Base-by-base conservation (phyloP, 2,329 filamentous ascomycete species). In the Coleophoma cylindrospora region DNA sequence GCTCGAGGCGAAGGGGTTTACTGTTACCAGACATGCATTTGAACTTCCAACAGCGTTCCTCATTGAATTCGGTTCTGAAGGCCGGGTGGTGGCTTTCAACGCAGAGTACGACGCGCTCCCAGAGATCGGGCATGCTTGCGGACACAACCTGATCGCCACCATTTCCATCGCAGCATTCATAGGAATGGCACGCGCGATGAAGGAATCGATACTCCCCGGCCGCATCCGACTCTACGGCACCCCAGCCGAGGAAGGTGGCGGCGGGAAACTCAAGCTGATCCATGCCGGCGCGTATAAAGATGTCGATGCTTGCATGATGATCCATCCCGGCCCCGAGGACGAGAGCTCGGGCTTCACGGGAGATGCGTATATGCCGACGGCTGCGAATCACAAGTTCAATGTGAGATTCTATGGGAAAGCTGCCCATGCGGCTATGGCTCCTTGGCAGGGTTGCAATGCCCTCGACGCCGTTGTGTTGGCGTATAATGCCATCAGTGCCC, bases 21-120 rank as follows among this genome's bases (percentile, higher is more conserved):
- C 58, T 0, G 73, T 79, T 7, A 73, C 65, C 7, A 69, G 71
- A 1, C 70, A 75, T 50, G 70, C 76, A 0, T 76, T 75, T 54
- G 76, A 73, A 3, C 52, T 80, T 0, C 66, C 70, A 9, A 80
- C 77, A 0, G 68, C 74, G 3, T 80, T 80, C 52, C 70, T 71
- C 40, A 71, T 68, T n/a, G 64, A 70, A 13, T 60, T 63, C 33
- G 76, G 76, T 27, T 58, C 62, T 0, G 71, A 69, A 4, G 70
- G 70, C 4, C 66, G 67, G 2, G 64, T 70, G 0, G 59, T 73
- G 27, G 60, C 69, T 9, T 64, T 70, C 49, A 72, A 70, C 49
- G 68, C 68, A 45, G 71, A 74, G 55, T 74, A 74, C 48, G 73
- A 76, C 48, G 72, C 72, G 1, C 65, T 76, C 1, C 72, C 71